Evolutionary conservation across 1,284 basidiomycete genomes (phyloP).

Genomic region (Cutaneotrichosporon sp.): DNA sequence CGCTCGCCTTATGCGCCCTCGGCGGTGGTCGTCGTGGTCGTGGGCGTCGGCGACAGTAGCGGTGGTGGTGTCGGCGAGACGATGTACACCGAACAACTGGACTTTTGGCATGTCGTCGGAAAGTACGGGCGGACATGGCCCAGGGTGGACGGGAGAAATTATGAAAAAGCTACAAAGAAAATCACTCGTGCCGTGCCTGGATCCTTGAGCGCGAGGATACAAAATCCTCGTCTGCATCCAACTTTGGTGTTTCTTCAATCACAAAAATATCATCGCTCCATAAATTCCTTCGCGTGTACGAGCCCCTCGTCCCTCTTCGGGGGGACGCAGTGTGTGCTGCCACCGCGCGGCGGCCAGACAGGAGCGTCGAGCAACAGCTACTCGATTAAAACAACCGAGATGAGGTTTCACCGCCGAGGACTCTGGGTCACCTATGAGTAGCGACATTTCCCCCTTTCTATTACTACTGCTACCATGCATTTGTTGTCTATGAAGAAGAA

Average conservation of each 20-base stretch:
- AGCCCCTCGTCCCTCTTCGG: constrained; percentile 16
- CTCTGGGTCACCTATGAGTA: constrained; percentile 43
- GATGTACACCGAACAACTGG: background rate
- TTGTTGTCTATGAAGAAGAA: background rate
- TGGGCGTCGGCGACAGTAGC: background rate
- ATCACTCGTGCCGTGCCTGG: background rate
- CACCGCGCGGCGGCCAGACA: constrained; percentile 35
- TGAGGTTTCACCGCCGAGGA: constrained; percentile 34
- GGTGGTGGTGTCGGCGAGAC: background rate
- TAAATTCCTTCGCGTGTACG: constrained; percentile 28
- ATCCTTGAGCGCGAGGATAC: background rate
- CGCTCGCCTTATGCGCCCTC: background rate
- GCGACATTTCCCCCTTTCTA: constrained; percentile 23
- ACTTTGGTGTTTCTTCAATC: constrained; percentile 17
- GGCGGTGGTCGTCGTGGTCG: background rate
- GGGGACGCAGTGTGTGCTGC: constrained; percentile 12
- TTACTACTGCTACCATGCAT: background rate
- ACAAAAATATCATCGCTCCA: constrained; percentile 20
- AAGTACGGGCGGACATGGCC: too few species aligned
- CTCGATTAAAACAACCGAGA: constrained; percentile 41
- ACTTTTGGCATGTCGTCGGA: constrained; percentile 4
- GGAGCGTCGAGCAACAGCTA: constrained; percentile 32
- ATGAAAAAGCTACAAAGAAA: constrained; percentile 2
- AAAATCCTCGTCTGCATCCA: constrained; percentile 2
- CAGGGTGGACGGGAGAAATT: constrained; percentile 13